phyloP scores from a whole-genome alignment of 2,329 filamentous ascomycete genomes.

The Plectosphaerella cucumerina region DNA sequence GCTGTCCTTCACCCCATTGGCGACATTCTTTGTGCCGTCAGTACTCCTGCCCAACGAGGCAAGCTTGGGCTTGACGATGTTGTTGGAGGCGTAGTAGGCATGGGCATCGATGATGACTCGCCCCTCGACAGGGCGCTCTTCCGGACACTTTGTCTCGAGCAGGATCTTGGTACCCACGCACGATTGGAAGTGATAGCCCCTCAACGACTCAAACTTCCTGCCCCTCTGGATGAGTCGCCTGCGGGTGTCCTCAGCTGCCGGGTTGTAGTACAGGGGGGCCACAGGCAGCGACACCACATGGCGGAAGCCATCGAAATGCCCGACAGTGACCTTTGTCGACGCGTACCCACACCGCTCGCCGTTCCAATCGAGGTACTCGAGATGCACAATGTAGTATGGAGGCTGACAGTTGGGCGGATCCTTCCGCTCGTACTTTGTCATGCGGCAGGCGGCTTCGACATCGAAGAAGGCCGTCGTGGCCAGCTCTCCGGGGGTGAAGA shows the following conservation, averaged over 20 bases:
- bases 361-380: slow-evolving; percentile 33
- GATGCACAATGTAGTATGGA: slow-evolving; percentile 18
- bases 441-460: slow-evolving; percentile 29
- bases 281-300: slow-evolving; percentile 21
- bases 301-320: slow-evolving; percentile 18
- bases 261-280: slow-evolving; percentile 22
- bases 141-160: slow-evolving; percentile 16
- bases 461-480: slow-evolving; percentile 25
- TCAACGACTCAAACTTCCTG: slow-evolving; percentile 23
- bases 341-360: slow-evolving; percentile 23
- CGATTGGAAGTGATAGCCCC: slow-evolving; percentile 26
- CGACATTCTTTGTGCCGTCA: no score
- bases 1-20: background rate
- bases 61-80: slow-evolving; percentile 22
- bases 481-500: slow-evolving; percentile 27
- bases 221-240: slow-evolving; percentile 18
- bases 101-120: slow-evolving; percentile 29
- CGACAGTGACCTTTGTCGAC: slow-evolving; percentile 17
- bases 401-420: slow-evolving; percentile 5
- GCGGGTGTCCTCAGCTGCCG: background rate
- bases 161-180: slow-evolving; percentile 23
- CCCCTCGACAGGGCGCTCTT: slow-evolving; percentile 22
- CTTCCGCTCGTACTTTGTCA: slow-evolving; percentile 21
- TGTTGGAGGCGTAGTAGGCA: slow-evolving; percentile 27
- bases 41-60: background rate